Conservation (phyloP, 768 basidiomycete species). For the Psilocybe cyanescens region DNA sequence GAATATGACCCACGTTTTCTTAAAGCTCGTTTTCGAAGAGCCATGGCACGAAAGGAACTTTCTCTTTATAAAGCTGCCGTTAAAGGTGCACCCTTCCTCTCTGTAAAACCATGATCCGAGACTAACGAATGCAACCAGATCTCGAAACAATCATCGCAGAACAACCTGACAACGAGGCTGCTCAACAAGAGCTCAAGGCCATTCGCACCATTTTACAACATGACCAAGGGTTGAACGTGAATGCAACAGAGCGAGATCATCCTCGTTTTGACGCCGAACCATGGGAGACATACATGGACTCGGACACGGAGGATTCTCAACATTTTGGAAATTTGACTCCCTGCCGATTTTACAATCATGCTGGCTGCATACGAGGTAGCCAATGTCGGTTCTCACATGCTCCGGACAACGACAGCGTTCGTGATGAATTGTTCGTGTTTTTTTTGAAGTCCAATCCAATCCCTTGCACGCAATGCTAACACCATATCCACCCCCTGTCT, state of each 20-base stretch:
- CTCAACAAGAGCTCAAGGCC: conserved; percentile 15
- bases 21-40: conserved; percentile 44
- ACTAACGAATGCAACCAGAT: conserved; percentile 19
- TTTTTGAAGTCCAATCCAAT: background rate
- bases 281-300: conserved; percentile 37
- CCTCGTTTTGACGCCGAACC: conserved; percentile 30
- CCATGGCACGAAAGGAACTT: conserved; percentile 36
- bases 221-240: conserved; percentile 13
- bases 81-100: conserved; percentile 22
- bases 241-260: conserved; percentile 14
- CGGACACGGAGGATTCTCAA: conserved; percentile 56
- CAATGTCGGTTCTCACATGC: conserved; percentile 52
- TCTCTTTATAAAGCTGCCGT: conserved; percentile 29
- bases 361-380: conserved; percentile 43
- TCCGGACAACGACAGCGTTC: conserved; percentile 51
- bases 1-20: conserved; percentile 34
- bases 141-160: conserved; percentile 28
- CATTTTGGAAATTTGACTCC: conserved; percentile 50
- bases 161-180: conserved; percentile 26
- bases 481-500: background rate
- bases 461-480: too few relatives aligned
- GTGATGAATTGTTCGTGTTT: conserved; percentile 50
- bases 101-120: background rate
- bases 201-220: conserved; percentile 14
- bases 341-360: conserved; percentile 58